These are phyloP conservation scores for Cyclotella choctawhatcheeana DNA, from an alignment of 108 stramenopile species.

Conservation along the genomic window DNA sequence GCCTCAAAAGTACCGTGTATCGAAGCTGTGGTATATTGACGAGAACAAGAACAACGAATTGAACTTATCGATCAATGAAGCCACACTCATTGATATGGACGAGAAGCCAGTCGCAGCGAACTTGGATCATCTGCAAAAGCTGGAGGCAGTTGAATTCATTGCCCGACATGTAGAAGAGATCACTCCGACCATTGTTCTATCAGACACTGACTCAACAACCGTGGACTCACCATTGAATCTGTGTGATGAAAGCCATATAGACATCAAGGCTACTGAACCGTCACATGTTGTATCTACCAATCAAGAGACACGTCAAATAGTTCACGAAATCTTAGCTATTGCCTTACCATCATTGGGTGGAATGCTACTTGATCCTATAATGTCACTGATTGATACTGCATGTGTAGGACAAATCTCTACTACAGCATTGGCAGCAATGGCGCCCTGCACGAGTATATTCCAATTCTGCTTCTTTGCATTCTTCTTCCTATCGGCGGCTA, in stretches of 20 bases:
- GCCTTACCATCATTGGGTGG: constrained; percentile 41
- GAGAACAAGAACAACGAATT: neutral
- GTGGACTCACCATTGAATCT: neutral
- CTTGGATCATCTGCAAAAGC: neutral
- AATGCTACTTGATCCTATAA: constrained; percentile 56
- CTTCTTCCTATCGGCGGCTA: constrained; percentile 48
- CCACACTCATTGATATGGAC: neutral
- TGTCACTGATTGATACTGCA: constrained; percentile 58
- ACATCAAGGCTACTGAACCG: neutral
- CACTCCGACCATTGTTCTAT: neutral
- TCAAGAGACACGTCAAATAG: constrained; percentile 9
- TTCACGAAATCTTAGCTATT: constrained; percentile 26
- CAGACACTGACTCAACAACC: neutral
- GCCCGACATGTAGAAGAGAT: neutral
- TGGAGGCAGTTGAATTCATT: constrained; percentile 6
- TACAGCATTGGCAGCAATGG: constrained; percentile 52
- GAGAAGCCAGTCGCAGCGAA: neutral
- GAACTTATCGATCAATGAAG: too few relatives aligned
- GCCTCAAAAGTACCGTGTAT: neutral
- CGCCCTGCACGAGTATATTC: constrained; percentile 54
- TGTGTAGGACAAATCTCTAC: constrained; percentile 55
- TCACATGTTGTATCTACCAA: too few relatives aligned
- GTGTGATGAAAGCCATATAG: neutral
- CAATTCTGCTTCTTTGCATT: constrained; percentile 54
- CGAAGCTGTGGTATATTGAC: neutral